Evolutionary conservation across 2,329 filamentous ascomycete genomes (phyloP).

Genomic region (Penicillium digitatum): DNA sequence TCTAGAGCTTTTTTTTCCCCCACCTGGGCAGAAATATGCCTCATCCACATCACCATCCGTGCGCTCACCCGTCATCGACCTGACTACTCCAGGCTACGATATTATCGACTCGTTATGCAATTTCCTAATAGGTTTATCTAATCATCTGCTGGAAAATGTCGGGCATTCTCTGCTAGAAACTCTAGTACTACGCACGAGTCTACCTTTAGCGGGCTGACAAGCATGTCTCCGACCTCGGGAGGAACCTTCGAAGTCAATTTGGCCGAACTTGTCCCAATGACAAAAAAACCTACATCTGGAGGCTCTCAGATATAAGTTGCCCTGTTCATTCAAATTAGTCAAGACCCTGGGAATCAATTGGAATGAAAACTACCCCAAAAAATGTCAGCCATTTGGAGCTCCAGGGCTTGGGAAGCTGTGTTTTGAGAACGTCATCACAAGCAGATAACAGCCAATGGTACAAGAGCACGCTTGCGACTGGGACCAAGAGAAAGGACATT

Average conservation of each 20-base stretch:
- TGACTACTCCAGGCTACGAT: constrained; percentile 1
- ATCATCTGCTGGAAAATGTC: no score
- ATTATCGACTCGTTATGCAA: not conserved
- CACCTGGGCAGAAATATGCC: not conserved
- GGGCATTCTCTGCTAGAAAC: not conserved
- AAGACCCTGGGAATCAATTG: not conserved
- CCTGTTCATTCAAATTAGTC: not conserved
- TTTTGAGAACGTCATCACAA: not conserved
- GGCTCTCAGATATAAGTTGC: not conserved
- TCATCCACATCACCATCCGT: not conserved
- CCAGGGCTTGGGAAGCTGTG: not conserved
- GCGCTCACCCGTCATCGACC: not conserved
- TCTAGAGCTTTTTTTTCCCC: not conserved
- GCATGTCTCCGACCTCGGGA: not conserved
- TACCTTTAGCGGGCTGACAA: not conserved
- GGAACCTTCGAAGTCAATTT: not conserved
- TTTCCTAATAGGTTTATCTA: not conserved
- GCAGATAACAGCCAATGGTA: constrained; percentile 1
- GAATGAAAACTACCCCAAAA: not conserved
- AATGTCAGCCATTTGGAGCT: not conserved
- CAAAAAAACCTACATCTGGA: not conserved
- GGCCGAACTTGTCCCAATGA: not conserved
- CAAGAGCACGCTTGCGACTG: not conserved
- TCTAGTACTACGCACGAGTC: not conserved
- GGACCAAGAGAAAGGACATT: not conserved